Evolutionary conservation across 1,139 yeast genomes (phyloP).

Genomic region (Candida sp.): DNA sequence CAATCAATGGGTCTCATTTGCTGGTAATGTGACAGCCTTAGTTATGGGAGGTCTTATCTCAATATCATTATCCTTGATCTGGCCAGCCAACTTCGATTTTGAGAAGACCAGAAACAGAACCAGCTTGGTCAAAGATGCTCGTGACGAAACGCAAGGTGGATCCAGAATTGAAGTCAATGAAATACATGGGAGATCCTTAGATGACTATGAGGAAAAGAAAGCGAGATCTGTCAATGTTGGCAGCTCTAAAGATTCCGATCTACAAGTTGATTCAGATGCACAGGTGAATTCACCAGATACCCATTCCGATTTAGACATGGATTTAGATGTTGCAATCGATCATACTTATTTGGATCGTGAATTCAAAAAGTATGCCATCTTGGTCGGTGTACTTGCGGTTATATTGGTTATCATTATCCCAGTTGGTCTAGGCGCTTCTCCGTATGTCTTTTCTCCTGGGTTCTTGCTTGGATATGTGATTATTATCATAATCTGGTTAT

Average conservation of each 20-base stretch:
- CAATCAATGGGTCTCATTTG: conserved; percentile 23
- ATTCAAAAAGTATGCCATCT: conserved; percentile 21
- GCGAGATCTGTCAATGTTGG: not conserved
- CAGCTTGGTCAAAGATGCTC: conserved; percentile 20
- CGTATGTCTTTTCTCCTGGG: conserved; percentile 20
- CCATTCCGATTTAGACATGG: too few relatives aligned
- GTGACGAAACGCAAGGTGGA: not conserved
- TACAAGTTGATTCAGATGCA: not conserved
- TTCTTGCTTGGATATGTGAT: conserved; percentile 20
- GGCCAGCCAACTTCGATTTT: conserved; percentile 42
- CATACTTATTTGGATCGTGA: conserved; percentile 19
- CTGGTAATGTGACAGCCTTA: conserved; percentile 21
- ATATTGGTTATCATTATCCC: conserved; percentile 21
- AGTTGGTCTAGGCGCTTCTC: conserved; percentile 17
- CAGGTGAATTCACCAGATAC: too few relatives aligned
- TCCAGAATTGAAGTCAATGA: not conserved
- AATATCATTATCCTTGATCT: conserved; percentile 27
- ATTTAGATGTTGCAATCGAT: conserved; percentile 16
- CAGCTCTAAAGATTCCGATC: conserved; percentile 3
- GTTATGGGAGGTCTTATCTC: conserved; percentile 35
- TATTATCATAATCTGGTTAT: conserved; percentile 22
- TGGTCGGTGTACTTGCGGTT: conserved; percentile 18
- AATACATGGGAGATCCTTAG: not conserved
- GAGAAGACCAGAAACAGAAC: conserved; percentile 35
- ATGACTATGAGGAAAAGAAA: not conserved